These are phyloP conservation scores for Alternaria solani DNA, from an alignment of 2,329 filamentous ascomycete species.

Conservation along the genomic window DNA sequence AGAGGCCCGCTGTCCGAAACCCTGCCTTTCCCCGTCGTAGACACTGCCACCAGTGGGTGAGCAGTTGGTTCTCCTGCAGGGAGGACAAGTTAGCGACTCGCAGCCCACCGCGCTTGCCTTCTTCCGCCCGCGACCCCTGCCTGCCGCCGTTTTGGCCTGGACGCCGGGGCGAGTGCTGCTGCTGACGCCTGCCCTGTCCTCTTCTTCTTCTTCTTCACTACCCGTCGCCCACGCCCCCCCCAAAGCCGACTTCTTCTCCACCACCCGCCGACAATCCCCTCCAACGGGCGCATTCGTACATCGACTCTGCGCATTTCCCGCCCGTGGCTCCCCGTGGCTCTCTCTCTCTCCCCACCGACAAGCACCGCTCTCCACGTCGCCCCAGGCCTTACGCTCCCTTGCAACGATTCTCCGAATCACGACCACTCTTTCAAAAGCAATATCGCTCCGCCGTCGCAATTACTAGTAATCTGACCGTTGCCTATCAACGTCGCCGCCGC, in stretches of 20 bases:
- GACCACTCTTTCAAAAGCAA: conserved; percentile 40
- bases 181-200: conserved; percentile 19
- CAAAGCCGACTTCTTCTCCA: conserved; percentile 27
- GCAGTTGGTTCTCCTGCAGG: conserved; percentile 31
- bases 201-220: conserved; percentile 27
- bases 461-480: conserved; percentile 30
- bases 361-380: conserved; percentile 23
- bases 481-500: conserved; percentile 33
- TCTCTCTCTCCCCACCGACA: conserved; percentile 16
- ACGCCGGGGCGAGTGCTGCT: conserved; percentile 24
- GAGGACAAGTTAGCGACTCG: conserved; percentile 29
- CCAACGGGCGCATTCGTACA: conserved; percentile 43
- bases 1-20: conserved; percentile 19
- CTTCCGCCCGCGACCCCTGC: conserved; percentile 25
- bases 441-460: conserved; percentile 21
- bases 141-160: conserved; percentile 28
- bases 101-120: conserved; percentile 22
- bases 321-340: conserved; percentile 42
- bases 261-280: conserved; percentile 44
- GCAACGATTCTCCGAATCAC: conserved; percentile 48
- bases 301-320: conserved; percentile 44
- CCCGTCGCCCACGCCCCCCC: conserved; percentile 19
- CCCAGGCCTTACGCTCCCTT: conserved; percentile 46
- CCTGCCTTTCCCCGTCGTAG: conserved; percentile 24
- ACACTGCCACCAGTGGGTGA: conserved; percentile 23